phyloP scores from a whole-genome alignment of 2,329 filamentous ascomycete species.

The Lecanoromycetidae sp. region DNA sequence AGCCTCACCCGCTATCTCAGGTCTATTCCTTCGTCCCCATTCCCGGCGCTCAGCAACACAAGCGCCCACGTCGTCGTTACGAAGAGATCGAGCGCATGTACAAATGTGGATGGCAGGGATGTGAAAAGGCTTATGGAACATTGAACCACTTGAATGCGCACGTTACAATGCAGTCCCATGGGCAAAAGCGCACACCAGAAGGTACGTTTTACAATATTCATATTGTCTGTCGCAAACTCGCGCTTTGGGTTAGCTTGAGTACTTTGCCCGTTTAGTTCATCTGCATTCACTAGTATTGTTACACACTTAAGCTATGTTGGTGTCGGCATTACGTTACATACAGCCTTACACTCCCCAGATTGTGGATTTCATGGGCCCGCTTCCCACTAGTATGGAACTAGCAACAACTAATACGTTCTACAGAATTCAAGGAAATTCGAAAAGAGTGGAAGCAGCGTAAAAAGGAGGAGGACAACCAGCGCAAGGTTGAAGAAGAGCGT shows the following conservation, averaged over 20 bases:
- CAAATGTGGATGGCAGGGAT: constrained; percentile 97
- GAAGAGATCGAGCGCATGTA: constrained; percentile 99
- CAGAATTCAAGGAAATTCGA: constrained; percentile 97
- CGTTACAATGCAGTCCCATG: constrained; percentile 97
- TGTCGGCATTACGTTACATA: constrained; percentile 38
- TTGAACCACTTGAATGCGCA: constrained; percentile 96
- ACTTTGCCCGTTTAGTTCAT: constrained; percentile 3
- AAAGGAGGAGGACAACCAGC: constrained; percentile 89
- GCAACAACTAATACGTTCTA: constrained; percentile 24
- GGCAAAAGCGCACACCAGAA: constrained; percentile 88
- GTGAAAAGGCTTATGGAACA: constrained; percentile 96
- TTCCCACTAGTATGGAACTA: constrained; percentile 15
- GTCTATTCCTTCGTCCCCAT: constrained; percentile 98
- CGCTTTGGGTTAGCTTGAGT: constrained; percentile 28
- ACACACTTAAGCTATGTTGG: constrained; percentile 29
- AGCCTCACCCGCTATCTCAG: constrained; percentile 46
- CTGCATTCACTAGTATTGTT: constrained; percentile 30
- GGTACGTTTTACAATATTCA: constrained; percentile 41
- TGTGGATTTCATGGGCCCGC: constrained; percentile 8
- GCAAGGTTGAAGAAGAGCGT: constrained; percentile 81
- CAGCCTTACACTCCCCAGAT: constrained; percentile 18
- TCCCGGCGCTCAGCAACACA: constrained; percentile 92
- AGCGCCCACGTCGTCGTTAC: constrained; percentile 81
- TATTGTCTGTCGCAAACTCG: constrained; percentile 27
- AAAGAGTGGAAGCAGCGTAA: constrained; percentile 99